Base-by-base conservation (phyloP, 2,329 filamentous ascomycete species). In the Ophiosphaerella herpotricha region DNA sequence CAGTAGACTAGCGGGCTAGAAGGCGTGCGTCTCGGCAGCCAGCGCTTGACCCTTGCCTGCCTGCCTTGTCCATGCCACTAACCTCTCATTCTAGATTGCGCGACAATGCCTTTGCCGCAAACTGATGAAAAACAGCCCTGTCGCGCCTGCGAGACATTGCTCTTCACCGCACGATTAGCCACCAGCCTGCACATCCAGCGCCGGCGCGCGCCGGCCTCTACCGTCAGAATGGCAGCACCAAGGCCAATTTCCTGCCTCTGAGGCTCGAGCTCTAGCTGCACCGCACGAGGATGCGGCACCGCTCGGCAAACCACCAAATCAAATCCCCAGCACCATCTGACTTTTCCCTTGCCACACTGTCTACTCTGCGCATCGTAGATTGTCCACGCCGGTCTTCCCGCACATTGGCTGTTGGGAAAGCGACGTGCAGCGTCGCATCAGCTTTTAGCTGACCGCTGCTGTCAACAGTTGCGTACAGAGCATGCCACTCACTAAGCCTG, bases 211-310 rank as follows among this genome's bases (percentile, higher is more conserved):
- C 18, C 18, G 18, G 18, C 18, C 18, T 21, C 18, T 21, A 21
- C 18, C 3, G 18, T 5, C 18, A 21, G 18, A 29, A 29, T 8
- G 26, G 26, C 26, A 3, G 26, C 26, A 7, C 6, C 7, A 29
- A 29, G 26, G 4, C 26, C 26, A 11, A 36, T 24, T 24, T 50
- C 18, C n/a, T 31, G 26, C 23, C 16, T n/a, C 34, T 34, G 11
- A 42, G 36, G 41, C 53, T 45, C 38, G 37, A 48, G 46, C 50
- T 53, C 43, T 33, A 38, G 46, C 46, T 55, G 46, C 46, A 48
- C 21, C 43, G 34, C 36, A 32, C 5, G 7, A 29, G 7, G 26
- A 29, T 29, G 26, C 26, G 36, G 52, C 46, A 38, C 48, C 52
- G 31, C 44, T 52, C 52, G 43, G 51, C 48, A 36, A 26, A 40